Evolutionary conservation across 805 yeast genomes (phyloP), one percentile per base, ranked within the genome.

Genomic region (Teunomyces tritomae): DNA sequence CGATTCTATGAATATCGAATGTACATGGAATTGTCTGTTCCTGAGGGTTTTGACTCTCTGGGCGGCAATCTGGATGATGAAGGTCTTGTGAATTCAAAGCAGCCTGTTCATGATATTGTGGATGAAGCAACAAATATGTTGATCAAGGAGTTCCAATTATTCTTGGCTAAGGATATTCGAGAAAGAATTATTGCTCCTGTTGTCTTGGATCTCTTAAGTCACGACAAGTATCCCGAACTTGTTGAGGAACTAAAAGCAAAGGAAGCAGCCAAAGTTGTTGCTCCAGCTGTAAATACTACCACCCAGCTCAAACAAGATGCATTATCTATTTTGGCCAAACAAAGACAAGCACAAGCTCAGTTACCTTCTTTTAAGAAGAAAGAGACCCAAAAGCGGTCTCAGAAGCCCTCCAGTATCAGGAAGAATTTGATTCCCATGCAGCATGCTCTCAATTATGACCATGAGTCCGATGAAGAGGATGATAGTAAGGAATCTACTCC

Each of bases 141-240:
- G 42, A 60, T 83, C 24, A 80, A 78, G 47, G 96, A 89, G 53
- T 73, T 89, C 44, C 80, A 80, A 49, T 68, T 71, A 8, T 82
- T 83, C 41, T 62, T 89, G 39, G 68, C 82, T 16, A 84, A 85
- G 50, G 96, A 89, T 65, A 78, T 89, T 20, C 74, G 87, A 54
- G 92, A 83, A 57, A 78, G 89, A 50, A 67, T 87, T 3, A 77
- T 88, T 20, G 90, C 87, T 0, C 89, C 94, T 0, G 73, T 76
- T 1, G 78, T 89, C 13, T 71, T 86, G 46, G 83, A 83, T 28
- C 65, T 77, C 14, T 70, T 89, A 53, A 77, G 79, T 48, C 83
- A 82, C 34, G 79, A 77, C 3, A 76, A 76, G 33, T 85, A 78
- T 57, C 85, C 88, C 1, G 77, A 74, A 3, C 59, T 72, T 14